Base-by-base conservation (phyloP, 2,329 filamentous ascomycete genomes). In the Colletotrichum nymphaeae region DNA sequence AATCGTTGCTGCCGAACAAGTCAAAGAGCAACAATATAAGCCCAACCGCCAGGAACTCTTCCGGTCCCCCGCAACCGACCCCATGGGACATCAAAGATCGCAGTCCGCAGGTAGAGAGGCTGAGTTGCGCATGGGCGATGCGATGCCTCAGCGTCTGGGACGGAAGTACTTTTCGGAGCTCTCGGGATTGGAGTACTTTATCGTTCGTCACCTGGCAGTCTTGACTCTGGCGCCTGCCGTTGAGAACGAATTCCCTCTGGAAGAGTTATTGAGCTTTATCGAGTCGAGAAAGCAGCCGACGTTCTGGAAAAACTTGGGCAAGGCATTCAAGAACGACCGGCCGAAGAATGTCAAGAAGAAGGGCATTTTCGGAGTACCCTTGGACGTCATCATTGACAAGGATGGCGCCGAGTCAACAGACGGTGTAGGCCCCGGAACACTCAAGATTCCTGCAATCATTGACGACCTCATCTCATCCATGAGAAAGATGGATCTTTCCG, bases 401-500 rank as follows among this genome's bases (percentile, higher is more conserved):
- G 96, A 98, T 78, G 96, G 96, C 56, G 96, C 97, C 53, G 97
- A 99, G 80, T 98, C 95, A n/a, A 98, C 95, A 1, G 95, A 98
- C 81, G 97, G 97, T 46, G 94, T 99, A 74, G 97, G 97, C 0
- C 95, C 97, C 12, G 96, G 95, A 22, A 93, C 95, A 16, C 88
- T 99, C 69, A 93, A 95, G 66, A 94, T 99, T 55, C 97, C 97
- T 3, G 94, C 95, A n/a, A 88, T 99, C 65, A 90, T 99, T n/a
- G 96, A 98, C 79, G 96, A 98, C 80, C 92, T 96, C 62, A 93
- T 99, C 49, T 93, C 94, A 4, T 95, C 95, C 14, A 98, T 99
- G 94, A 92, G 95, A 78, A 97, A 96, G 83, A 98, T 99, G 95
- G 97, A 99, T 82, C 95, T 99, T 86, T 98, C 96, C 1, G 95